Evolutionary conservation across 1,139 yeast genomes (phyloP).

Genomic region (Candida albicans): DNA sequence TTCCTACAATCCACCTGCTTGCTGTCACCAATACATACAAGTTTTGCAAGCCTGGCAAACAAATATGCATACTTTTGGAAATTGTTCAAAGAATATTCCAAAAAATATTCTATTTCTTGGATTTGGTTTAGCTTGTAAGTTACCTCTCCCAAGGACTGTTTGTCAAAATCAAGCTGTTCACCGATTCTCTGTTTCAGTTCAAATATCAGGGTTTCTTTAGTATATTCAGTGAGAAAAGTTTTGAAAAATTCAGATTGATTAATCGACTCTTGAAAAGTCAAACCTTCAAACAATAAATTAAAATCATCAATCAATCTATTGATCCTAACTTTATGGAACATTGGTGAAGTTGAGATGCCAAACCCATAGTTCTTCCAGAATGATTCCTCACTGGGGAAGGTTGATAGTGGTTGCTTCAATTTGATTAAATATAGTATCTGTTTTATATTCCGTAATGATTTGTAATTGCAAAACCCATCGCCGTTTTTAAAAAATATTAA

Average conservation of each 20-base stretch:
- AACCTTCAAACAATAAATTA: conserved; percentile 45
- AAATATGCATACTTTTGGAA: conserved; percentile 31
- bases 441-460: conserved; percentile 40
- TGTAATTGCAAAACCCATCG: conserved; percentile 18
- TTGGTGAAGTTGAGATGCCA: conserved; percentile 29
- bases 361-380: conserved; percentile 40
- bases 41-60: conserved; percentile 42
- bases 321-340: conserved; percentile 37
- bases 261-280: conserved; percentile 28
- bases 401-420: conserved; percentile 35
- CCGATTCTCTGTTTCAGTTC: conserved; percentile 31
- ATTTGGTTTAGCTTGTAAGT: conserved; percentile 28
- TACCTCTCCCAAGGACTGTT: conserved; percentile 23
- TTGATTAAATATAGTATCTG: conserved; percentile 34
- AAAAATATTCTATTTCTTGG: conserved; percentile 55
- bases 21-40: conserved; percentile 41
- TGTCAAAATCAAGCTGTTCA: conserved; percentile 18
- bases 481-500: conserved; percentile 25
- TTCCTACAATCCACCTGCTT: conserved; percentile 45
- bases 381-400: conserved; percentile 37
- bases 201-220: conserved; percentile 30
- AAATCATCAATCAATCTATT: conserved; percentile 51
- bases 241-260: conserved; percentile 16
- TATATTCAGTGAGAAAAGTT: conserved; percentile 8
- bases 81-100: conserved; percentile 54